phyloP scores from a whole-genome alignment of 192 early-diverging fungal genomes.

The Backusella westeae region DNA sequence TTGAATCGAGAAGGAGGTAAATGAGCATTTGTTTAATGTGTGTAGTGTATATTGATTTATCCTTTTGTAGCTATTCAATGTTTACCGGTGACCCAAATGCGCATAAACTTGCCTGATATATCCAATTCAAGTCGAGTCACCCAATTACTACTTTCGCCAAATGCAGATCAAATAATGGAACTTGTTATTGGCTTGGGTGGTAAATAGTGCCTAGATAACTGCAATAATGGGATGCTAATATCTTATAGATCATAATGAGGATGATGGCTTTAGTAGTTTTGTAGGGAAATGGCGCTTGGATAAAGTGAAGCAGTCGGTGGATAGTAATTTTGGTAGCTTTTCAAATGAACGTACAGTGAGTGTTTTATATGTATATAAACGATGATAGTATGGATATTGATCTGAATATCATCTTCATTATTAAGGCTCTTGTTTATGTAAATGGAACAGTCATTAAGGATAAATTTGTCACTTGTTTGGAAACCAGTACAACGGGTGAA shows the following conservation, averaged over 20 bases:
- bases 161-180: not conserved
- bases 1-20: conserved; percentile 19
- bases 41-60: too few relatives aligned
- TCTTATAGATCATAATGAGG: not conserved
- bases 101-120: not conserved
- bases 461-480: conserved; percentile 20
- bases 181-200: conserved; percentile 6
- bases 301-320: not conserved
- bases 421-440: not conserved
- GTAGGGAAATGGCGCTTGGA: conserved; percentile 22
- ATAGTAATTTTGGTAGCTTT: not conserved
- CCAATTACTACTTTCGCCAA: conserved; percentile 9
- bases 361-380: not conserved
- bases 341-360: conserved; percentile 2
- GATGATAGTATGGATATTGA: not conserved
- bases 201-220: not conserved
- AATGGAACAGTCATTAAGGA: conserved; percentile 12
- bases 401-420: not conserved
- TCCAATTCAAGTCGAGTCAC: conserved; percentile 9
- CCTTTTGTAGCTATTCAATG: not conserved
- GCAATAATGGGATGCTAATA: too few relatives aligned
- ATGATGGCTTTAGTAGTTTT: conserved; percentile 1
- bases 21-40: too few relatives aligned
- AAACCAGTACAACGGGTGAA: not conserved
- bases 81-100: not conserved